Conservation (phyloP, 768 basidiomycete species). For the Rhodocollybia butyracea region DNA sequence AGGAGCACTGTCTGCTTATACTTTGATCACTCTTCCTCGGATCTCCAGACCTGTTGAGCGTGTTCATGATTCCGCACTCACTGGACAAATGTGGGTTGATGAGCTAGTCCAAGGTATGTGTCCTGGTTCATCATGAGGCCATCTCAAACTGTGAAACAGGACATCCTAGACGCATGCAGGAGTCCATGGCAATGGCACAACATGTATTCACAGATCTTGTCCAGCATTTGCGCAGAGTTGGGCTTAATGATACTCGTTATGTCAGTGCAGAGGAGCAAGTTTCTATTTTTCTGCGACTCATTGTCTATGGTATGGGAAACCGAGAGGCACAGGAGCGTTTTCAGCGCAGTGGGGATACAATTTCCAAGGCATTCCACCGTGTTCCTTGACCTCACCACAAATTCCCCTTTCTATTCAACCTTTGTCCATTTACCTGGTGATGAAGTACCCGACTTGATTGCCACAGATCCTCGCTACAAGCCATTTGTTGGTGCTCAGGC, state of each 20-base stretch:
- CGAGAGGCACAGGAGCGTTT: slow-evolving; percentile 31
- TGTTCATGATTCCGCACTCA: no score
- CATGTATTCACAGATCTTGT: slow-evolving; percentile 26
- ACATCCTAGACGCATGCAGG: not conserved
- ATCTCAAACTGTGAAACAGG: no score
- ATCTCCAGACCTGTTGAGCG: no score
- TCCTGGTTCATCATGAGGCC: no score
- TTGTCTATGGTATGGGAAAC: slow-evolving; percentile 23
- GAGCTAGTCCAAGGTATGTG: no score
- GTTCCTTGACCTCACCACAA: slow-evolving; percentile 5
- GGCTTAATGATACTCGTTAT: slow-evolving; percentile 17
- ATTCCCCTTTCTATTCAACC: slow-evolving; percentile 19
- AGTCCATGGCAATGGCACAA: slow-evolving; percentile 23
- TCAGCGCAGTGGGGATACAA: slow-evolving; percentile 33
- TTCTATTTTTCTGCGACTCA: slow-evolving; percentile 32
- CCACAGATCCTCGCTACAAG: slow-evolving; percentile 13
- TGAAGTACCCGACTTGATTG: slow-evolving; percentile 11
- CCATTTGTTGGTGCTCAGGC: slow-evolving; percentile 19
- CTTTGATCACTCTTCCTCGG: no score
- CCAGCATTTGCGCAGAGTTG: slow-evolving; percentile 16
- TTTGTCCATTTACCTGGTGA: slow-evolving; percentile 17
- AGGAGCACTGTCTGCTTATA: no score
- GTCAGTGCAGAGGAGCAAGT: slow-evolving; percentile 32
- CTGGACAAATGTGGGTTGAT: no score
- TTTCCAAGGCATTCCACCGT: slow-evolving; percentile 20